phyloP scores from a whole-genome alignment of 768 basidiomycete genomes.

The Daedalea quercina region DNA sequence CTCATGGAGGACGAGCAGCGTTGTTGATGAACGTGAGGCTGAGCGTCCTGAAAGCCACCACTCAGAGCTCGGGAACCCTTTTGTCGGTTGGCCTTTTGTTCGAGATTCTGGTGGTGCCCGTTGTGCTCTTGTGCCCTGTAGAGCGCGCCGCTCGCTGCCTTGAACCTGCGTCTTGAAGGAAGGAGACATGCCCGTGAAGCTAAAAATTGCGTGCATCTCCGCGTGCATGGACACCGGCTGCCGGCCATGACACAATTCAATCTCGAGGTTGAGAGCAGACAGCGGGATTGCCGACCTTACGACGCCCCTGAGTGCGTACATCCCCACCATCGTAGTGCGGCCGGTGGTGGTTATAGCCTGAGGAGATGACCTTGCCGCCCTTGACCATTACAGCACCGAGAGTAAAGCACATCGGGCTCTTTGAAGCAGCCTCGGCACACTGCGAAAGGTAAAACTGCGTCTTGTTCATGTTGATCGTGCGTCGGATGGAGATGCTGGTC shows the following conservation, averaged over 20 bases:
- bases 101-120: conserved; percentile 14
- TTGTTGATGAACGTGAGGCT: not conserved
- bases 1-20: conserved; percentile 4
- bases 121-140: conserved; percentile 15
- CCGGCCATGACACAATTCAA: not conserved
- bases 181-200: conserved; percentile 41
- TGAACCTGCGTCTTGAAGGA: conserved; percentile 50
- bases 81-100: conserved; percentile 15
- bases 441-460: conserved; percentile 44
- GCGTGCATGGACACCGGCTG: conserved; percentile 48
- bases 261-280: conserved; percentile 20
- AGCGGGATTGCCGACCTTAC: conserved; percentile 23
- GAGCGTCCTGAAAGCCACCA: conserved; percentile 8
- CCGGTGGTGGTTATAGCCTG: conserved; percentile 48
- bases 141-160: conserved; percentile 27
- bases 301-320: conserved; percentile 28
- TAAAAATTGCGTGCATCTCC: conserved; percentile 56
- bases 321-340: conserved; percentile 46
- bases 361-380: conserved; percentile 47
- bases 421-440: conserved; percentile 41
- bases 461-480: conserved; percentile 33
- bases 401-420: conserved; percentile 44
- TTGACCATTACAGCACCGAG: conserved; percentile 45
- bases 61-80: conserved; percentile 15
- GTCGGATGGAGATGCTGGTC: not conserved